Base-by-base conservation (phyloP, 2,329 filamentous ascomycete genomes). In the Nemania sp. region DNA sequence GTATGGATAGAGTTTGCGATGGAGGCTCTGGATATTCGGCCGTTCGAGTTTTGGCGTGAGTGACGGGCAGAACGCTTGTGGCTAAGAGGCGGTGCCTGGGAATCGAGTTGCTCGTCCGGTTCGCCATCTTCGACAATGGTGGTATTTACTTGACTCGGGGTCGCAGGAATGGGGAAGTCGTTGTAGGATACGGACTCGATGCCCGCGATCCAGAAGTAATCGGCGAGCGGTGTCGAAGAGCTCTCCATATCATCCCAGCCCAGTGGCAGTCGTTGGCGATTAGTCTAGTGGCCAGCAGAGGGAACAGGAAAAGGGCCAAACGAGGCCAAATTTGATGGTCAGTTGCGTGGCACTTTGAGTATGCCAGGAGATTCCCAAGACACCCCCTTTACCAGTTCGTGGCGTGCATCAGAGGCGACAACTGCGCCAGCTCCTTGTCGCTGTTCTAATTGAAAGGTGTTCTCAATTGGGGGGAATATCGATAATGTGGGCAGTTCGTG, bases 161-260 rank as follows among this genome's bases (percentile, higher is more conserved):
- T 61, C 66, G 71, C 66, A 52, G 75, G 72, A 45, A 71, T 75
- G 53, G 75, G 75, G 69, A 78, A 73, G 67, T 89, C 87, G 64
- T 85, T 81, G 77, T 89, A 89, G 58, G 83, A 82, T 68, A 89
- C 81, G 63, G 85, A 84, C 75, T 90, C 87, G 76, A 90, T 81
- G 70, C 87, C 87, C 67, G 87, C 87, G 73, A 90, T 89, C 87
- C 87, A 90, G 76, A 90, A 90, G 78, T 90, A 90, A 75, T 90
- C 87, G 75, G 87, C 87, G 74, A 90, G 80, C 72, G 87, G 87
- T 66, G 81, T 82, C 65, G 86, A 87, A 61, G 85, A 81, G 77
- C 75, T 79, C 72, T 86, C 84, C 84, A 87, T 87, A 78, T 77
- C 81, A 73, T 71, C 65, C 61, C 66, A 69, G 56, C 64, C 67